Base-by-base conservation (phyloP, 768 basidiomycete species). In the Kwoniella mangroviensis region DNA sequence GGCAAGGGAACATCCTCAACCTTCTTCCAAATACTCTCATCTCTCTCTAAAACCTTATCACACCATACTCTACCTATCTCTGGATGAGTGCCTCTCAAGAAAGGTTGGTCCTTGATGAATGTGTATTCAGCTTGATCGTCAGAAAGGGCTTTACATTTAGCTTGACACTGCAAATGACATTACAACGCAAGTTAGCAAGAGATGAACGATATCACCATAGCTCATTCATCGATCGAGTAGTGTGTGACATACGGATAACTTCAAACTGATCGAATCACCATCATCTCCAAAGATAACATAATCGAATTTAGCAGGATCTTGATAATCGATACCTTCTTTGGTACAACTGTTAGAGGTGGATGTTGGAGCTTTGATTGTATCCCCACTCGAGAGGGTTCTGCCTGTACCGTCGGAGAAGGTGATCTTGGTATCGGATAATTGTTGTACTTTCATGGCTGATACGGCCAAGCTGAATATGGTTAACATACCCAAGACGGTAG, bases 1-100 rank as follows among this genome's bases (percentile, higher is more conserved):
- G 56, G 56, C 17, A 57, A 34, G 3, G 0, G 22, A 9, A 57
- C 26, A 57, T 57, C 56, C 26, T 34, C 26, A 4, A 15, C 56
- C 5, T 57, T 26, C 28, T 57, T 57, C 56, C 56, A 57, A n/a
- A 57, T 34, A 19, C 56, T 57, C 26, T 57, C 56, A 34, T 57
- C 56, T 57, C 56, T 26, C 40, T 21, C 21, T 7, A 28, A 9
- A 3, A 57, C 56, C 26, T 57, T 57, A 34, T 57, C 56, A 24
- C 56, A 57, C 56, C 56, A 57, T 3, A 57, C 56, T 34, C 26
- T 57, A 57, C 56, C 56, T 17, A 57, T 26, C 15, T 57, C 56
- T 11, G 22, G 2, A 34, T 57, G 24, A 13, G 9, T 57, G 26
- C 24, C 26, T 19, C 40, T 26, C 4, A 57, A 57, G 21, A 21